These are phyloP conservation scores for Aureobasidium pullulans DNA, from an alignment of 2,329 filamentous ascomycete genomes.

Conservation along the genomic window DNA sequence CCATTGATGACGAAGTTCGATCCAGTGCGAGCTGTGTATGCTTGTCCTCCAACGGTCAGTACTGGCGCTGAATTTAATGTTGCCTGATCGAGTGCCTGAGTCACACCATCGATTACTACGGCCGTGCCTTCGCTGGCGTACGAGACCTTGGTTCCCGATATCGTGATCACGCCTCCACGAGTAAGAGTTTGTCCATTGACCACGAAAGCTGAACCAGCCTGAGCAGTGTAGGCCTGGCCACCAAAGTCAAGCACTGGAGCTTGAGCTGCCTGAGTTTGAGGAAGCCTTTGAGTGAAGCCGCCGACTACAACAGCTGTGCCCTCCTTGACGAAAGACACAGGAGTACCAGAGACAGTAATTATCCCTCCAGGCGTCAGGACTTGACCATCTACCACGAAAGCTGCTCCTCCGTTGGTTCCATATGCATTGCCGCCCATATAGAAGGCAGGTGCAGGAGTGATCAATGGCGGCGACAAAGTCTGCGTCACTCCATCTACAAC, in stretches of 20 bases:
- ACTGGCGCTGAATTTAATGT: constrained; percentile 15
- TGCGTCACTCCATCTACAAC: constrained; percentile 34
- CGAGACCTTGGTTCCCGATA: constrained; percentile 21
- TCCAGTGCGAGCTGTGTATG: constrained; percentile 25
- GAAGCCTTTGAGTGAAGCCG: constrained; percentile 19
- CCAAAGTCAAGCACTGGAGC: constrained; percentile 17
- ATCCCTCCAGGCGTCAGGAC: constrained; percentile 21
- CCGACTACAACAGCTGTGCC: constrained; percentile 22
- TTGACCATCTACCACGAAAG: constrained; percentile 22
- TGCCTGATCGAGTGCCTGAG: constrained; percentile 11
- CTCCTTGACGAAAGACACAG: constrained; percentile 20
- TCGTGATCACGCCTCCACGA: constrained; percentile 20
- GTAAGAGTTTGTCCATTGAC: constrained; percentile 19
- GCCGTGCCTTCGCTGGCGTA: constrained; percentile 18
- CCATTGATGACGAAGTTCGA: constrained; percentile 24
- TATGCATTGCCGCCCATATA: constrained; percentile 25
- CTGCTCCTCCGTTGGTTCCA: constrained; percentile 26
- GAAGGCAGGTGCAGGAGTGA: constrained; percentile 24
- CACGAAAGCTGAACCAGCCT: constrained; percentile 26
- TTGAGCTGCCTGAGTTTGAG: background rate
- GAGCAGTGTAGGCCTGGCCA: constrained; percentile 23
- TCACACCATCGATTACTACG: constrained; percentile 22
- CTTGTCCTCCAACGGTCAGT: constrained; percentile 20
- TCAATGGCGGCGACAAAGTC: constrained; percentile 24
- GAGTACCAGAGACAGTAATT: constrained; percentile 20